Evolutionary conservation across 2,329 filamentous ascomycete genomes (phyloP).

Genomic region (Fusarium keratoplasticum): DNA sequence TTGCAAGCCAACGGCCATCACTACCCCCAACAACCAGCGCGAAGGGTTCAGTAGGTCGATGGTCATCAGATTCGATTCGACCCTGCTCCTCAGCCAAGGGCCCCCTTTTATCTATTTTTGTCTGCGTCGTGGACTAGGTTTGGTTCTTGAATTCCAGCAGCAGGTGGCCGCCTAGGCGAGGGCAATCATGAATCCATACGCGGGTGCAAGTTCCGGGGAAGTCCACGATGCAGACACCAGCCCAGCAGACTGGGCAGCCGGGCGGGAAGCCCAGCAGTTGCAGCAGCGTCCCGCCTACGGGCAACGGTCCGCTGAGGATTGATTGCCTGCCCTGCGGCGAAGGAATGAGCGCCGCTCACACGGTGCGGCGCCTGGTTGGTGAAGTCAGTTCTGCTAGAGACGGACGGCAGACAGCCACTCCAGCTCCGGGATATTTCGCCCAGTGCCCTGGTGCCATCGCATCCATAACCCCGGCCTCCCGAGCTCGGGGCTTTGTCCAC

Average conservation of each 20-base stretch:
- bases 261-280: background rate
- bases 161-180: conserved; percentile 6
- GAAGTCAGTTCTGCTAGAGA: conserved; percentile 11
- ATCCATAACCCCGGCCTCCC: conserved; percentile 29
- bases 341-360: conserved; percentile 17
- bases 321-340: conserved; percentile 10
- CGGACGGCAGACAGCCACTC: background rate
- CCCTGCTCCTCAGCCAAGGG: conserved; percentile 11
- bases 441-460: conserved; percentile 34
- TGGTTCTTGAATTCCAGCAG: conserved; percentile 1
- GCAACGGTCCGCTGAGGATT: conserved; percentile 37
- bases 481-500: conserved; percentile 43
- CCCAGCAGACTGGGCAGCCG: background rate
- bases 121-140: conserved; percentile 13
- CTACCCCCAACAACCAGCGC: conserved; percentile 36
- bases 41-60: conserved; percentile 29
- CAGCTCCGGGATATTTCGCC: conserved; percentile 37
- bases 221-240: background rate
- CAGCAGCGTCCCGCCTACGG: conserved; percentile 28
- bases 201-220: background rate
- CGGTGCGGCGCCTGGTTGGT: conserved; percentile 23
- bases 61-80: conserved; percentile 32
- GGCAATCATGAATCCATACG: background rate
- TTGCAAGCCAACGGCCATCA: conserved; percentile 36
- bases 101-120: conserved; percentile 16